Base-by-base conservation (phyloP, 2,329 filamentous ascomycete species). In the Ceratocystis albifundus region DNA sequence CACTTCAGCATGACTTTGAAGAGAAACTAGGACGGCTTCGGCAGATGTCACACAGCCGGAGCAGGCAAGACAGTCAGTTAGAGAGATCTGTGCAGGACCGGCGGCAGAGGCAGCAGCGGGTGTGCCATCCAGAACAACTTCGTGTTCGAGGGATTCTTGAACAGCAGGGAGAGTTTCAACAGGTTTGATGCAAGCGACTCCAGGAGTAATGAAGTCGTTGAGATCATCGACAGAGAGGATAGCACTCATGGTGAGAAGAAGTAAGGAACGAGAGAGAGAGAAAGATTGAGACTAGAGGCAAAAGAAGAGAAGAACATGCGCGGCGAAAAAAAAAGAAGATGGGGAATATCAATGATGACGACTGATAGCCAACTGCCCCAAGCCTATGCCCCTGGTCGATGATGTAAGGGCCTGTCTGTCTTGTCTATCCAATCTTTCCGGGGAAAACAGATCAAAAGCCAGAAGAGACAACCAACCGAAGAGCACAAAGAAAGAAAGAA, bases 161-260 rank as follows among this genome's bases (percentile, higher is more conserved):
- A 82, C 80, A 62, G 81, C 76, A 1, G 94, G 93, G 15, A 99
- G 84, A 1, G 90, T 95, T 76, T 99, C 94, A 74, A 99, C 83
- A 32, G 94, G 94, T 74, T 99, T 97, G 76, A 99, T 97, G 78
- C 94, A 99, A 69, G 94, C 94, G 73, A 99, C 92, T 69, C 93
- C 92, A 15, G 94, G 94, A 67, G 89, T 94, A 74, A 99, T 99
- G 79, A 99, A 99, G 80, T 99, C 94, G 80, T 99, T 99, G 69
- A 99, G 82, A 75, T 96, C 92, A 79, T 99, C 93, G 73, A 88
- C 88, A 66, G 92, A 97, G 72, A 99, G 88, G 73, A 99, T 99
- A 69, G 94, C 94, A 74, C 91, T 96, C 94, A 99, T 99, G 69
- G 75, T 15, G 6, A 12, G 46, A 20, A 2, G 46, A 17, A n/a